Evolutionary conservation across 2,329 filamentous ascomycete species (phyloP).

Genomic region (Ophiognomonia clavigignenti-juglandacearum): DNA sequence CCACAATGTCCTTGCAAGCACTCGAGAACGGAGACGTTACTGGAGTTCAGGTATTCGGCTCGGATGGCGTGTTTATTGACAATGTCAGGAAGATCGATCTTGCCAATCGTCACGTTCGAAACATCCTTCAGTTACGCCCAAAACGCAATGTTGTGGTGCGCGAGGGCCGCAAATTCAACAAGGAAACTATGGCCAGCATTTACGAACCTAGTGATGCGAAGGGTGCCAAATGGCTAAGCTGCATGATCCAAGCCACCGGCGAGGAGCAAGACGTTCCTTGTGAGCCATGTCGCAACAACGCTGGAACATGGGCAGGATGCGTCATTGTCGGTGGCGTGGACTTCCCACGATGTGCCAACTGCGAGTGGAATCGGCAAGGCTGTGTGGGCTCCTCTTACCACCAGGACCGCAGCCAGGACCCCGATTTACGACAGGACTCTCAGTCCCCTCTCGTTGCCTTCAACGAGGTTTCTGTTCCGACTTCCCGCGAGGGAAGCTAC

Average conservation of each 20-base stretch:
- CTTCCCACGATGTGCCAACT: slow-evolving; percentile 46
- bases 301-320: slow-evolving; percentile 41
- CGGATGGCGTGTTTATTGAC: slow-evolving; percentile 33
- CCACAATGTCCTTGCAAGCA: background rate
- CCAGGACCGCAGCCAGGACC: slow-evolving; percentile 8
- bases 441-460: slow-evolving; percentile 1
- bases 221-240: slow-evolving; percentile 41
- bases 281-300: slow-evolving; percentile 34
- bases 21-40: slow-evolving; percentile 14
- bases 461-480: background rate
- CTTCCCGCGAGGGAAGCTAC: slow-evolving; percentile 10
- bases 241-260: slow-evolving; percentile 47
- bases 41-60: slow-evolving; percentile 31
- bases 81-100: slow-evolving; percentile 30
- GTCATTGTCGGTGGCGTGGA: slow-evolving; percentile 36
- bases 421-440: slow-evolving; percentile 2
- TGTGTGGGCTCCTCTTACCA: slow-evolving; percentile 15
- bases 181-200: slow-evolving; percentile 33
- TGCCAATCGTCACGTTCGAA: slow-evolving; percentile 35
- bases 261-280: slow-evolving; percentile 35
- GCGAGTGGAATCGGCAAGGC: slow-evolving; percentile 40
- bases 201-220: slow-evolving; percentile 37
- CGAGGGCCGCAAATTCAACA: slow-evolving; percentile 34
- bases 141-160: slow-evolving; percentile 37
- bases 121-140: slow-evolving; percentile 32